Evolutionary conservation across 1,284 basidiomycete genomes (phyloP), one percentile per base, ranked within the genome.

Genomic region (Golubevia sp.): DNA sequence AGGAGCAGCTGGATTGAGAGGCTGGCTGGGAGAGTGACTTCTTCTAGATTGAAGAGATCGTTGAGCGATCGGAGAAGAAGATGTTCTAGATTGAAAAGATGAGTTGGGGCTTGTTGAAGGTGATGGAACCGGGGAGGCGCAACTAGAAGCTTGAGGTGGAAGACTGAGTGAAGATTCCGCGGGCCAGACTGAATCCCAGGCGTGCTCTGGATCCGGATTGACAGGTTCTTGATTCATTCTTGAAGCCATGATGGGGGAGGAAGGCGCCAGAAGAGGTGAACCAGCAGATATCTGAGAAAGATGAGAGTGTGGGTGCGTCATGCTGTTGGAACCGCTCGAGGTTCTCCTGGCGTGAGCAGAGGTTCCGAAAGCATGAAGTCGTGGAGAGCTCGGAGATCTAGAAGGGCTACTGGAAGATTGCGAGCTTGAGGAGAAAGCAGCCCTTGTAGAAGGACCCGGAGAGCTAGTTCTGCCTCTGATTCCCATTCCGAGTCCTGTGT

Each of bases 101-200:
- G 30, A 30, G 34, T n/a, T 48, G 15, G 23, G 26, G 27, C 25
- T 38, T 38, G 21, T 48, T 23, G 27, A 24, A 44, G 26, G 49
- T 15, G 18, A 58, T 4, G 56, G 44, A 15, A 68, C 66, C 24
- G 67, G 58, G 18, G 48, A 34, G 15, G 55, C 63, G 30, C 2
- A 56, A 49, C 24, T 26, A 4, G 63, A 56, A 18, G 21, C 20
- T 23, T 51, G 48, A 2, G 27, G 30, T n/a, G 27, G 6, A 2
- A 34, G 49, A 13, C 30, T 25, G 20, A 23, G 27, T 15, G 26
- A 7, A 3, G 18, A 13, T 13, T 56, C 53, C 8, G 61, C 15
- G 5, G 72, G 72, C 74, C 74, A 76, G n/a, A 76, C 61, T 11
- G 74, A 74, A 58, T 76, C 74, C 64, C 70, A 70, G 53, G 64